Conservation (phyloP, 495 filamentous ascomycete species). For the Xylaria longipes region DNA sequence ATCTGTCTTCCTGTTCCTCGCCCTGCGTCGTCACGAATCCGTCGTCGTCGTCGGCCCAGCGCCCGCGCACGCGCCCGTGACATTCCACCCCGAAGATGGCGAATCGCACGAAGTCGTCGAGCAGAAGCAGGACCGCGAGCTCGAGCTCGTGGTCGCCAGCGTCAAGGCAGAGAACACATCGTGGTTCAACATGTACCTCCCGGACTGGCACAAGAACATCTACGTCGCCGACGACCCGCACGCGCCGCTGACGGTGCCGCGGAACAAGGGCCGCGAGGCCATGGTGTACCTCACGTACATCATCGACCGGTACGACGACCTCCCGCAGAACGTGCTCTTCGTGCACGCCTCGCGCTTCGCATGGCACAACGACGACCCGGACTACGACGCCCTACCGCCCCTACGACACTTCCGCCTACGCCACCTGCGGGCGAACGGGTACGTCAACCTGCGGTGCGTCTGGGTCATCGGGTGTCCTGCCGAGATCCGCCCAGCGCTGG, state of each 20-base stretch:
- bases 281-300: slow-evolving; percentile 69
- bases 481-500: slow-evolving; percentile 56
- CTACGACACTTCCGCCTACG: slow-evolving; percentile 61
- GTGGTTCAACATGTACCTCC: slow-evolving; percentile 45
- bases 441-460: slow-evolving; percentile 70
- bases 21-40: not conserved
- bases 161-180: slow-evolving; percentile 40
- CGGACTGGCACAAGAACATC: slow-evolving; percentile 50
- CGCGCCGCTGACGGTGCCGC: slow-evolving; percentile 50
- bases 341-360: slow-evolving; percentile 66
- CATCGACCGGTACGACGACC: slow-evolving; percentile 67
- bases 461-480: slow-evolving; percentile 67
- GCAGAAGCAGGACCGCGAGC: slow-evolving; percentile 26
- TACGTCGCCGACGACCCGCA: slow-evolving; percentile 57
- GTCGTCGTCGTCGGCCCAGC: not conserved
- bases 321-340: slow-evolving; percentile 66
- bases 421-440: slow-evolving; percentile 62
- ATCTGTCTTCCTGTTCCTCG: slow-evolving; percentile 2
- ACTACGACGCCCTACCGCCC: slow-evolving; percentile 54
- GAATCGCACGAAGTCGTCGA: not conserved
- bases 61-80: not conserved
- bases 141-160: slow-evolving; percentile 49
- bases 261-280: slow-evolving; percentile 67
- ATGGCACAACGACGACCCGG: slow-evolving; percentile 69
- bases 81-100: not conserved